Percentiles rank a stretch among this genome's conserved stretches.
Evolutionary conservation across 139 green algal species (phyloP).

Genomic region (Picochlorum sp.): DNA sequence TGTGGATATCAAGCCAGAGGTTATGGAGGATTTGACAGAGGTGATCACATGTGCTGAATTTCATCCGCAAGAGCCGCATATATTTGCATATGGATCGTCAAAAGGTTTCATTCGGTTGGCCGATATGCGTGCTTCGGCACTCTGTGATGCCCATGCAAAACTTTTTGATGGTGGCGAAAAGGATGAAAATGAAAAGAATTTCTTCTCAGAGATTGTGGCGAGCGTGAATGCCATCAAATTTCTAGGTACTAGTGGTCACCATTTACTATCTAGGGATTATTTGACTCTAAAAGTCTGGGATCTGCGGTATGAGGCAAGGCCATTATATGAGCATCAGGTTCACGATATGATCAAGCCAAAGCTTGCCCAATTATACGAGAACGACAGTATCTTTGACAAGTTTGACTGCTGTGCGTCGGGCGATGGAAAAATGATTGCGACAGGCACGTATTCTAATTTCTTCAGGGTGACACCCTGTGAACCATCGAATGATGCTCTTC

Average conservation of each 20-base stretch:
- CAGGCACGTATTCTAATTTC: conserved; percentile 89
- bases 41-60: conserved; percentile 97
- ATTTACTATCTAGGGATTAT: conserved; percentile 91
- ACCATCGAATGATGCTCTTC: neutral
- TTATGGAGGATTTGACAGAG: conserved; percentile 99
- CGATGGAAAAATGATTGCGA: conserved; percentile 65
- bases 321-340: conserved; percentile 79
- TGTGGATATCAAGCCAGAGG: conserved; percentile 97
- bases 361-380: conserved; percentile 98
- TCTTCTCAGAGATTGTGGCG: conserved; percentile 97
- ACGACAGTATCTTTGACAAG: conserved; percentile 99
- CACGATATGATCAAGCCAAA: conserved; percentile 84
- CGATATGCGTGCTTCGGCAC: conserved; percentile 80
- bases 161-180: conserved; percentile 68
- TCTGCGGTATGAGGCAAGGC: conserved; percentile 76
- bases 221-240: conserved; percentile 93
- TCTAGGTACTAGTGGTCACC: conserved; percentile 82
- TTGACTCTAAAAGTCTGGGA: conserved; percentile 99
- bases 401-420: conserved; percentile 88
- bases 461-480: conserved; percentile 58
- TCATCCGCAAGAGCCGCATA: conserved; percentile 79
- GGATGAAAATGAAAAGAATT: conserved; percentile 46
- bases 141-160: conserved; percentile 83
- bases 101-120: conserved; percentile 92
- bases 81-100: conserved; percentile 88